A percentile compares a stretch with the other conserved stretches of the same genome.
Evolutionary conservation across 495 filamentous ascomycete genomes (phyloP).

Genomic region (Xylaria bambusicola): DNA sequence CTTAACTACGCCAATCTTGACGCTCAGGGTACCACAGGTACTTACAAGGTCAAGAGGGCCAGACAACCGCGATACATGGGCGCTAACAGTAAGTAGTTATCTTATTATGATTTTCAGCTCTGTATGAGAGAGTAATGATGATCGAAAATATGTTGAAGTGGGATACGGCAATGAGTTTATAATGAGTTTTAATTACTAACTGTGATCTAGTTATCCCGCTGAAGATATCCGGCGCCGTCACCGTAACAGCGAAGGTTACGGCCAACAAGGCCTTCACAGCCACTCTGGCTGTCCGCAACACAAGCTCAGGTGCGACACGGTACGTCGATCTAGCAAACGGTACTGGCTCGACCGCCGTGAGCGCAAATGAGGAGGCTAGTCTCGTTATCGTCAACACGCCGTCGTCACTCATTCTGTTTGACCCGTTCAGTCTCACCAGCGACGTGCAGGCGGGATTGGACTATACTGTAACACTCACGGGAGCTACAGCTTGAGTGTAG

Average conservation of each 20-base stretch:
- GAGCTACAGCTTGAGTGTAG: constrained; percentile 23
- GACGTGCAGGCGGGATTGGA: constrained; percentile 42
- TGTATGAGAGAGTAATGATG: neutral
- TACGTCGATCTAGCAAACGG: constrained; percentile 33
- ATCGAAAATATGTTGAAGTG: neutral
- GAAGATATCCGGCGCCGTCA: constrained; percentile 27
- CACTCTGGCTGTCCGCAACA: constrained; percentile 35
- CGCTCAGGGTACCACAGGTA: constrained; percentile 32
- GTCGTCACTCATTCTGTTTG: constrained; percentile 37
- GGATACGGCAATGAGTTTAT: neutral
- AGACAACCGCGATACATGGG: constrained; percentile 48
- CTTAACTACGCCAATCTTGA: constrained; percentile 48
- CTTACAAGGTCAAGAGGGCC: constrained; percentile 45
- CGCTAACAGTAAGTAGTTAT: constrained; percentile 33
- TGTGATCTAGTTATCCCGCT: constrained; percentile 32
- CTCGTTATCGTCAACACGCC: constrained; percentile 49
- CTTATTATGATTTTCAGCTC: neutral
- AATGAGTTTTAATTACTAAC: neutral
- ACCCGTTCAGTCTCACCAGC: constrained; percentile 43
- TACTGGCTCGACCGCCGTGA: constrained; percentile 29
- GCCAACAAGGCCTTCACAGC: constrained; percentile 35
- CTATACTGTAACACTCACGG: constrained; percentile 40
- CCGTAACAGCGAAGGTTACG: constrained; percentile 26
- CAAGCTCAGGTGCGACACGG: constrained; percentile 28
- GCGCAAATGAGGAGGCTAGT: constrained; percentile 40